Evolutionary conservation across 1,139 yeast genomes (phyloP).

Genomic region (Wickerhamomyces sp.): DNA sequence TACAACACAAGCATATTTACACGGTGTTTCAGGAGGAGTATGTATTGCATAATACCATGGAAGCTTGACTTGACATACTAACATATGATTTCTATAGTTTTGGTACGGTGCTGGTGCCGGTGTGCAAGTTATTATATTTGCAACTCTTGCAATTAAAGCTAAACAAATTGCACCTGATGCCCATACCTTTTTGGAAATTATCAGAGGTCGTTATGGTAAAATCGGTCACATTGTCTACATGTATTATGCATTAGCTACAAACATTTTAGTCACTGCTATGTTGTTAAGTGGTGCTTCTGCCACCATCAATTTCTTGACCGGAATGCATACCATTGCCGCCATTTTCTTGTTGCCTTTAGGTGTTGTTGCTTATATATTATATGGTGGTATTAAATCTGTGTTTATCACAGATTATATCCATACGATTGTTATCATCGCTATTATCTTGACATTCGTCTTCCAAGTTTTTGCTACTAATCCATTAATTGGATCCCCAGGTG

Average conservation of each 20-base stretch:
- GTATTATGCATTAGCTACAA: conserved; percentile 82
- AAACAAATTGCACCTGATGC: conserved; percentile 72
- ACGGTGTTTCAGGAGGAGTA: conserved; percentile 74
- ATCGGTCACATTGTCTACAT: conserved; percentile 63
- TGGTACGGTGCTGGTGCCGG: conserved; percentile 74
- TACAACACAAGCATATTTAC: conserved; percentile 70
- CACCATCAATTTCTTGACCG: conserved; percentile 70
- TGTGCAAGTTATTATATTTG: conserved; percentile 64
- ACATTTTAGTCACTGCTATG: conserved; percentile 84
- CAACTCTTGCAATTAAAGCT: conserved; percentile 69
- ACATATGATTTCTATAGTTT: background rate
- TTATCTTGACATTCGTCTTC: conserved; percentile 60
- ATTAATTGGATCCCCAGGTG: conserved; percentile 73
- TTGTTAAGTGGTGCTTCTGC: conserved; percentile 84
- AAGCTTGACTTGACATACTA: background rate
- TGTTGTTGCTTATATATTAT: conserved; percentile 74
- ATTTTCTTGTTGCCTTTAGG: conserved; percentile 80
- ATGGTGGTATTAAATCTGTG: conserved; percentile 90
- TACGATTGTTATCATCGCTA: conserved; percentile 56
- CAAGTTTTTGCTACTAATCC: conserved; percentile 58
- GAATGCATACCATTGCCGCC: conserved; percentile 79
- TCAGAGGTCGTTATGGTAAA: conserved; percentile 66
- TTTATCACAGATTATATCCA: conserved; percentile 85
- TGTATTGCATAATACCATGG: conserved; percentile 41
- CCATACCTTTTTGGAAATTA: conserved; percentile 71